Conservation (phyloP, 2,329 filamentous ascomycete genomes). For the Xylariaceae sp. region DNA sequence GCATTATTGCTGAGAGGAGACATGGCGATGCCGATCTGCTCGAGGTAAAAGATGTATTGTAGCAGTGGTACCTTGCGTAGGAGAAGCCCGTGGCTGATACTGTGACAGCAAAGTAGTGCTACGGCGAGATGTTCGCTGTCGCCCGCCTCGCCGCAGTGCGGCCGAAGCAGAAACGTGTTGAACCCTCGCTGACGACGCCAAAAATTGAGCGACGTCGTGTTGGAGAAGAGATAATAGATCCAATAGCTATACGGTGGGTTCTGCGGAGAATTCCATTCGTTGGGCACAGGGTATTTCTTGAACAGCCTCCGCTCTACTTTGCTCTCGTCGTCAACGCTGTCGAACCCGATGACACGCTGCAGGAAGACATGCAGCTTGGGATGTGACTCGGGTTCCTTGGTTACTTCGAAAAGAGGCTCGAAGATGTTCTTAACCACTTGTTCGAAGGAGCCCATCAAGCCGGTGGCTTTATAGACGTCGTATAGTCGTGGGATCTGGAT, state of each 20-base stretch:
- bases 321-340: constrained; percentile 97
- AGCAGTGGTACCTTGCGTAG: constrained; percentile 90
- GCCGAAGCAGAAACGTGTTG: constrained; percentile 90
- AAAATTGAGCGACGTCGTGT: constrained; percentile 86
- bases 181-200: constrained; percentile 90
- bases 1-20: constrained; percentile 98
- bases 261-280: constrained; percentile 84
- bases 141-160: constrained; percentile 94
- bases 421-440: constrained; percentile 90
- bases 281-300: constrained; percentile 89
- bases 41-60: constrained; percentile 96
- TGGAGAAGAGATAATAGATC: constrained; percentile 96
- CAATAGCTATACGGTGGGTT: constrained; percentile 99
- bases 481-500: constrained; percentile 93
- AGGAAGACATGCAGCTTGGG: constrained; percentile 94
- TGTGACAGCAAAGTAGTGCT: constrained; percentile 88
- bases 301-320: constrained; percentile 93
- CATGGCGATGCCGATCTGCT: constrained; percentile 98
- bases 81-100: constrained; percentile 91
- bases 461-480: constrained; percentile 90
- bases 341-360: constrained; percentile 92
- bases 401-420: constrained; percentile 91
- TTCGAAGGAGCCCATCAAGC: constrained; percentile 84
- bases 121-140: constrained; percentile 95
- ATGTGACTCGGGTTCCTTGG: constrained; percentile 78